Base-by-base conservation (phyloP, 1,139 yeast species). In the Scheffersomyces titani region DNA sequence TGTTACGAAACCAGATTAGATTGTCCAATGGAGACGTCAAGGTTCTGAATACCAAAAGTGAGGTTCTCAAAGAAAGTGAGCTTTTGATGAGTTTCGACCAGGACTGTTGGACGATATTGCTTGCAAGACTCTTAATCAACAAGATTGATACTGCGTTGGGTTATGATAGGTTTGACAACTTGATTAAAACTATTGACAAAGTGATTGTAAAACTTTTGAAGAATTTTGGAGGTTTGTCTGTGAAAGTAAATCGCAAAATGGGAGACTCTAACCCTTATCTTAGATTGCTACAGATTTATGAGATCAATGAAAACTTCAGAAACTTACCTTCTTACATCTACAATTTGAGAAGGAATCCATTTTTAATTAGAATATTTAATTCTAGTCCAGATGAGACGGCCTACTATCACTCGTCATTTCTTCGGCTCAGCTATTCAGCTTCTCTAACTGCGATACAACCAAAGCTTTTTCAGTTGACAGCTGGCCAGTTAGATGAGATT, bases 341-440 rank as follows among this genome's bases (percentile, higher is more conserved):
- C 57, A 66, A 71, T 56, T 65, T 78, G 53, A 62, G 80, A 55
- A 67, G 70, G 53, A 76, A 74, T 55, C 76, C 76, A 1, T 75
- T 72, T 51, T 69, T 78, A 44, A 61, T 78, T 7, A 63, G 66
- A 36, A 70, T 75, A 2, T 78, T 78, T 65, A 78, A 78, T 60
- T 73, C 79, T 7, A 75, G 78, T 55, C 83, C 83, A 0, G 83
- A 78, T 57, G 82, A 78, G 63, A 77, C 80, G 5, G 78, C 82
- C 1, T 71, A 59, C 57, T 67, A 75, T 59, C 81, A 77, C 56
- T 68, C 70, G 36, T 68, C 73, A 70, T 76, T 75, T 55, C 55
- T 66, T 56, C 66, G 58, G 50, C 58, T 69, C 50, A 60, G 63
- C 16, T 54, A 59, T 6, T 57, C 61, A 0, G 53, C 55, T 6